Conservation (phyloP, 331 rosid species). For the Quercus phellos region DNA sequence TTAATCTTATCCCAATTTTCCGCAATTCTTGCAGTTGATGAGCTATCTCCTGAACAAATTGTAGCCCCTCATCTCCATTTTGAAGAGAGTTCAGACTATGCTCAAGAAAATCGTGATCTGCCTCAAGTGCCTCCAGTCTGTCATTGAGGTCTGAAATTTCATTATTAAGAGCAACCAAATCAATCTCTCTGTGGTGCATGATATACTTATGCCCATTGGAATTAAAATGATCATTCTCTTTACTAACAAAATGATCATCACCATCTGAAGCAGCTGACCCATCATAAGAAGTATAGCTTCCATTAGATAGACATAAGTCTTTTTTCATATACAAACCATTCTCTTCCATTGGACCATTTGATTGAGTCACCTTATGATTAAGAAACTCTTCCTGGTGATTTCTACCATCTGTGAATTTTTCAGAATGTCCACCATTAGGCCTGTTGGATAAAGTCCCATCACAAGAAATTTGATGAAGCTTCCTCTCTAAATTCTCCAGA, state of each 20-base stretch:
- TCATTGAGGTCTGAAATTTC: constrained; percentile 68
- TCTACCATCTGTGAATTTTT: constrained; percentile 26
- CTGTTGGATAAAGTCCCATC: constrained; percentile 13
- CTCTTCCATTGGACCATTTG: constrained; percentile 36
- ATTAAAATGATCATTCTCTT: constrained; percentile 21
- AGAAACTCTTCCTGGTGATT: constrained; percentile 27
- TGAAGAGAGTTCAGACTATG: constrained; percentile 53
- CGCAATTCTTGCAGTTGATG: constrained; percentile 54
- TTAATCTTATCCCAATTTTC: constrained; percentile 32
- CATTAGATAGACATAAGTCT: constrained; percentile 17
- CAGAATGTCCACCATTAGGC: constrained; percentile 22
- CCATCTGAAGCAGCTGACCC: constrained; percentile 20
- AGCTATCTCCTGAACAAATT: constrained; percentile 58
- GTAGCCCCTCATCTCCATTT: constrained; percentile 53
- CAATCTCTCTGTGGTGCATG: constrained; percentile 23
- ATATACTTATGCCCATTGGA: constrained; percentile 16
- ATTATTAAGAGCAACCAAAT: constrained; percentile 45
- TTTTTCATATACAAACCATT: constrained; percentile 20
- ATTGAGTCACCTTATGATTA: constrained; percentile 23
- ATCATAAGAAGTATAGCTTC: constrained; percentile 29
- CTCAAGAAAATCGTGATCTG: constrained; percentile 64
- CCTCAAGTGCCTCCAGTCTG: constrained; percentile 71
- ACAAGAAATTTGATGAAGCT: constrained; percentile 34
- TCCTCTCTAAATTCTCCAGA: constrained; percentile 59
- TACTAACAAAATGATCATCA: constrained; percentile 23